Evolutionary conservation across 805 yeast species (phyloP).

Genomic region (Myxozyma neotropica): DNA sequence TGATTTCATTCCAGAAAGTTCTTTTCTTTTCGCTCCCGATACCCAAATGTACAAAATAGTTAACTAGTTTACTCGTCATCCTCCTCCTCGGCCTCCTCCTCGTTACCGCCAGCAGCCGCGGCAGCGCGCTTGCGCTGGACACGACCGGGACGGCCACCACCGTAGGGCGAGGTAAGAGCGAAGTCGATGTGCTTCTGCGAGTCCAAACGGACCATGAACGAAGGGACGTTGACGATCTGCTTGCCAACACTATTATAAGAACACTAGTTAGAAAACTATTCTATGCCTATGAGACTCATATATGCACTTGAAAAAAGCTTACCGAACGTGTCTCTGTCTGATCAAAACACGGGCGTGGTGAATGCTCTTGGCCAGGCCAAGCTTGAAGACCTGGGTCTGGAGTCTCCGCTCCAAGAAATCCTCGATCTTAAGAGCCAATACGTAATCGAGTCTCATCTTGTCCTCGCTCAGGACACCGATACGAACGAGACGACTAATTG

Average conservation of each 20-base stretch:
- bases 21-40: not conserved
- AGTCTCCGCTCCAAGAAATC: conserved; percentile 99
- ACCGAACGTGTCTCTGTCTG: conserved; percentile 96
- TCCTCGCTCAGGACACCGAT: conserved; percentile 98
- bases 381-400: conserved; percentile 99
- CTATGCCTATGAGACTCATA: too few relatives aligned
- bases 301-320: too few relatives aligned
- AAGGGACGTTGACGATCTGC: conserved; percentile 98
- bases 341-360: conserved; percentile 99
- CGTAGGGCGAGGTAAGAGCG: conserved; percentile 99
- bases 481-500: conserved; percentile 82
- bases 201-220: conserved; percentile 99
- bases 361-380: conserved; percentile 98
- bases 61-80: conserved; percentile 33
- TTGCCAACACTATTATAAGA: conserved; percentile 70
- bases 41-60: conserved; percentile 20
- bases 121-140: conserved; percentile 83
- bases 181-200: conserved; percentile 99
- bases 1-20: conserved; percentile 5
- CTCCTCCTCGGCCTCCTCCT: conserved; percentile 75
- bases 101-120: conserved; percentile 68
- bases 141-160: conserved; percentile 99
- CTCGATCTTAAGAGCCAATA: conserved; percentile 95
- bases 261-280: not conserved
- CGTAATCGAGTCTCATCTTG: conserved; percentile 99